Evolutionary conservation across 805 yeast species (phyloP).

Genomic region (Cyberlindnera euphorbiiphila): DNA sequence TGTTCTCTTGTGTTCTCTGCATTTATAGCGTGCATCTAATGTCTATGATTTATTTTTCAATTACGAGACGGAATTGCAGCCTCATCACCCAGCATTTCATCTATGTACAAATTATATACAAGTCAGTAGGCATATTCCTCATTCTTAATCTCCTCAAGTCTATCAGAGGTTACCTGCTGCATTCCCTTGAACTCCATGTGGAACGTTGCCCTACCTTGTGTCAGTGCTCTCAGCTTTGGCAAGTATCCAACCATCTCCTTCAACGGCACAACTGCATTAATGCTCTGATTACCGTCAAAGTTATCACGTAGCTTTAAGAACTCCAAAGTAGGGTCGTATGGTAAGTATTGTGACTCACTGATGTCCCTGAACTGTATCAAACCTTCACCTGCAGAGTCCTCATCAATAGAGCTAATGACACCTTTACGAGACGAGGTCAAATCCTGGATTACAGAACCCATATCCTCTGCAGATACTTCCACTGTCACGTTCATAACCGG

Average conservation of each 20-base stretch:
- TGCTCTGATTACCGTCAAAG: constrained; percentile 38
- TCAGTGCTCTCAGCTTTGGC: constrained; percentile 69
- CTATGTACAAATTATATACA: background rate
- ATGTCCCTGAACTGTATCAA: constrained; percentile 47
- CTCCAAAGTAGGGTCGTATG: constrained; percentile 66
- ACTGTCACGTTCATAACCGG: constrained; percentile 82
- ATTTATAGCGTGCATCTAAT: too few relatives aligned
- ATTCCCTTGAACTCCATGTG: constrained; percentile 75
- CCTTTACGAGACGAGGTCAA: constrained; percentile 77
- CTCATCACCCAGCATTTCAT: background rate
- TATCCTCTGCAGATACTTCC: constrained; percentile 60
- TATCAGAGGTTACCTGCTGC: constrained; percentile 57
- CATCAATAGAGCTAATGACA: constrained; percentile 65
- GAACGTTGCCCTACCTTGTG: constrained; percentile 86
- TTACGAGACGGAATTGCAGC: too few relatives aligned
- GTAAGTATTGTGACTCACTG: constrained; percentile 63
- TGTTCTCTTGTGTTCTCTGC: too few relatives aligned
- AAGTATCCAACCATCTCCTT: constrained; percentile 89
- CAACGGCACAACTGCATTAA: constrained; percentile 81
- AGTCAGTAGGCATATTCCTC: constrained; percentile 9
- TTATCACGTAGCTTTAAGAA: constrained; percentile 21
- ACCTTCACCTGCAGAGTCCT: constrained; percentile 41
- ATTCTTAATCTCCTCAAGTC: constrained; percentile 37
- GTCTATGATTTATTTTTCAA: too few relatives aligned
- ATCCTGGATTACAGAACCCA: constrained; percentile 85